These are phyloP conservation scores for Stephania cephalantha DNA, from an alignment of 164 flowering plant species.

Conservation along the genomic window DNA sequence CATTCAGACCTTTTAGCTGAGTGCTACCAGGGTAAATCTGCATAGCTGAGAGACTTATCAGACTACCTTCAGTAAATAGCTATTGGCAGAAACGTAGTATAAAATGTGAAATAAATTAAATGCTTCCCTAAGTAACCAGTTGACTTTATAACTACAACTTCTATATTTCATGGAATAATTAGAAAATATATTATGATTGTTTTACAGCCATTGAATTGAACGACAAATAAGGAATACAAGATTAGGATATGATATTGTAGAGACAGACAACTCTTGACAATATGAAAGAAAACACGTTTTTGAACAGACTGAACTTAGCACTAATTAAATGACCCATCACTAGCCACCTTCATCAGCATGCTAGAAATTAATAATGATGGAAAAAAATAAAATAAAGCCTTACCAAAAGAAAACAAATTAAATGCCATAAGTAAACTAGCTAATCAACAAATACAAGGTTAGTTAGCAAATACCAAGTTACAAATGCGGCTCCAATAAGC, in stretches of 20 bases:
- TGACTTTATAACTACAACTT: neutral
- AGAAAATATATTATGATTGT: neutral
- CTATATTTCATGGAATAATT: neutral
- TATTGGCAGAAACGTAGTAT: neutral
- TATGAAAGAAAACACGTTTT: neutral
- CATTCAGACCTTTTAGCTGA: neutral
- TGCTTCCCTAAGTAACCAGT: neutral
- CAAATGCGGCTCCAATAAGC: conserved; percentile 77
- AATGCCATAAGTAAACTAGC: neutral
- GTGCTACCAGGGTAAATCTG: neutral
- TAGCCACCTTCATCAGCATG: neutral
- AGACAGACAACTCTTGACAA: neutral
- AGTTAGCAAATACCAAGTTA: conserved; percentile 67
- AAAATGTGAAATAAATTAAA: neutral
- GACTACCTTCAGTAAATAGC: neutral
- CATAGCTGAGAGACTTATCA: neutral
- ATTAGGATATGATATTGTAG: neutral
- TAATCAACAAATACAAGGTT: neutral
- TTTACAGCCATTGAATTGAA: neutral
- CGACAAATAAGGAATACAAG: neutral
- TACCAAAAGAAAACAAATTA: neutral
- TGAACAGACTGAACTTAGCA: neutral
- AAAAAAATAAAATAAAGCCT: neutral
- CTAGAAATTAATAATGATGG: neutral
- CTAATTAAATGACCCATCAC: neutral